Base-by-base conservation (phyloP, 768 basidiomycete species). In the Hericium rajendrae region DNA sequence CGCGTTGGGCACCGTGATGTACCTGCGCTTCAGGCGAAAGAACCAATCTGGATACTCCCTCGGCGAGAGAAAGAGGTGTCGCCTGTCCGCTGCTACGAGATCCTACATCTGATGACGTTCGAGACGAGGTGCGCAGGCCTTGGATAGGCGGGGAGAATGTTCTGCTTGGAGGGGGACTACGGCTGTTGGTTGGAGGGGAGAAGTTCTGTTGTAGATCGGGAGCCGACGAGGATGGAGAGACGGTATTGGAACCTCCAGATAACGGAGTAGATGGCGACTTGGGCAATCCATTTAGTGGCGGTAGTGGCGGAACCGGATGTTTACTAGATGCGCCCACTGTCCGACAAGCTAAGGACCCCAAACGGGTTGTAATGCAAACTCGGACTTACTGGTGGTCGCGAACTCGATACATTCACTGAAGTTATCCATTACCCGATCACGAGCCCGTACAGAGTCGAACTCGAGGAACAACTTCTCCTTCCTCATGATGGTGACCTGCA, bases 341-440 rank as follows among this genome's bases (percentile, higher is more conserved):
- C 32, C 39, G 37, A 51, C 39, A 22, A 54, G 26, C 16, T 16
- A 20, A 48, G 24, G 46, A 38, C 37, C 37, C 18, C n/a, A 1
- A 38, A 37, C 62, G 28, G 6, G 15, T 15, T 28, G 37, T 41
- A 41, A 22, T 8, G 22, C 39, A 39, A 32, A 24, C 49, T 60
- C 15, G 39, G 28, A 76, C 91, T 69, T 67, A 94, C 93, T 69
- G 38, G 78, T 77, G 26, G 77, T 73, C 32, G 91, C 88, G 69
- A 92, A 91, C 40, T 86, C 85, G 59, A 92, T 88, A 65, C 91
- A 94, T 37, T 92, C 93, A 48, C 74, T 77, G 67, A 99, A 82
- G 65, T 90, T 86, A 8, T 73, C 65, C 46, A 88, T 68, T 62
- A 94, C 76, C 60, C 73, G 72, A 64, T 91, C 82, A 59, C 91